A percentile compares a stretch with the other conserved stretches of the same genome.
These are phyloP conservation scores for Groenewaldozyma auringiensis DNA, from an alignment of 1,139 yeast species.

Conservation along the genomic window DNA sequence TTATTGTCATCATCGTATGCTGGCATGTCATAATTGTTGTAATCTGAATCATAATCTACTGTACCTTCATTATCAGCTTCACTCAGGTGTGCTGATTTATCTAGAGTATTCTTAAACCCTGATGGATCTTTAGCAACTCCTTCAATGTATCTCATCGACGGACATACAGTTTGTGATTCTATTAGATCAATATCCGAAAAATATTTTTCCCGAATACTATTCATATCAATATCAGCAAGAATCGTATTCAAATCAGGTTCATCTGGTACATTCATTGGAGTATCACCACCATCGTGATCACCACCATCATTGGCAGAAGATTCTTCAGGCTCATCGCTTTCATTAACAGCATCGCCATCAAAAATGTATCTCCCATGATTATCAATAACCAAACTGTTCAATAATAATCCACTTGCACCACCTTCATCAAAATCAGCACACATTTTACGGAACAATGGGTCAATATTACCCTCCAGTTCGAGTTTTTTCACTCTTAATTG, in stretches of 20 bases:
- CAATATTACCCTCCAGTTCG: slow-evolving; percentile 72
- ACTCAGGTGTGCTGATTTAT: not conserved
- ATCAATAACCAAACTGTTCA: slow-evolving; percentile 62
- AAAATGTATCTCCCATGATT: slow-evolving; percentile 54
- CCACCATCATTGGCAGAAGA: slow-evolving; percentile 17
- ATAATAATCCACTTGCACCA: slow-evolving; percentile 76
- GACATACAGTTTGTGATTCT: slow-evolving; percentile 46
- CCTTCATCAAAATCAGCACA: slow-evolving; percentile 93
- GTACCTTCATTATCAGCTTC: slow-evolving; percentile 6
- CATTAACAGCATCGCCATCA: slow-evolving; percentile 35
- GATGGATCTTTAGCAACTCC: slow-evolving; percentile 47
- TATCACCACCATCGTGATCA: slow-evolving; percentile 1
- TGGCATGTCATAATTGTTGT: slow-evolving; percentile 19
- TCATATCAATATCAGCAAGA: slow-evolving; percentile 13
- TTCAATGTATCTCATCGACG: slow-evolving; percentile 52
- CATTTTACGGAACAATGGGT: slow-evolving; percentile 83
- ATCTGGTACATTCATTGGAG: slow-evolving; percentile 4
- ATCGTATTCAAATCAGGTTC: not conserved
- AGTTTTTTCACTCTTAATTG: slow-evolving; percentile 58
- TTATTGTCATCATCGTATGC: slow-evolving; percentile 15
- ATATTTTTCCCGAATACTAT: slow-evolving; percentile 14
- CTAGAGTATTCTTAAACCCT: not conserved
- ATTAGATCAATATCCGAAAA: slow-evolving; percentile 26
- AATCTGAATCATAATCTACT: slow-evolving; percentile 12
- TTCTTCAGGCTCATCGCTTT: slow-evolving; percentile 18